A percentile compares a stretch with the other conserved stretches of the same genome.
phyloP scores from a whole-genome alignment of 169 alveolate genomes.

The Eimeria falciformis region DNA sequence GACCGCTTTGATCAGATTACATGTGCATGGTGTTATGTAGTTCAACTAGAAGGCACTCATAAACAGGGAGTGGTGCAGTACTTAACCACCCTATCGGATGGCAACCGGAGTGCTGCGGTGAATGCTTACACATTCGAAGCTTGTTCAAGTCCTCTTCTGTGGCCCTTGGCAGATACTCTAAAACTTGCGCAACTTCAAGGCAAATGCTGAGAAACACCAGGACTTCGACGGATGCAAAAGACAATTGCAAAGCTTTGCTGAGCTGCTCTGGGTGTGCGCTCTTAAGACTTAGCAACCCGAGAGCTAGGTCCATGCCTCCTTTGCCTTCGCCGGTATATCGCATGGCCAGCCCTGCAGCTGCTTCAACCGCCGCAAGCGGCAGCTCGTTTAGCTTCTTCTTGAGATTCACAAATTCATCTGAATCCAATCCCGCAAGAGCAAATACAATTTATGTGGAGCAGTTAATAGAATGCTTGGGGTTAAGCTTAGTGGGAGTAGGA shows the following conservation, averaged over 20 bases:
- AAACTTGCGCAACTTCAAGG: slow-evolving; percentile 48
- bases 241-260: slow-evolving; percentile 50
- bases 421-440: no score
- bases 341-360: slow-evolving; percentile 61
- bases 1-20: background rate
- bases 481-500: background rate
- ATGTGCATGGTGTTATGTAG: background rate
- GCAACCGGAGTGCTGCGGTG: background rate
- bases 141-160: slow-evolving; percentile 42
- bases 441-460: no score
- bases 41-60: background rate
- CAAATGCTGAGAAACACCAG: slow-evolving; percentile 36
- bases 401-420: slow-evolving; percentile 43
- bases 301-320: slow-evolving; percentile 59
- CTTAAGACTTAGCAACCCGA: slow-evolving; percentile 36
- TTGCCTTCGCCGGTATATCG: slow-evolving; percentile 62
- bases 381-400: slow-evolving; percentile 26
- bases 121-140: slow-evolving; percentile 36
- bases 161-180: slow-evolving; percentile 30
- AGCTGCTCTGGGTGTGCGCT: slow-evolving; percentile 43
- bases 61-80: background rate
- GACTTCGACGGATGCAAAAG: slow-evolving; percentile 36
- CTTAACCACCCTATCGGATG: no score
- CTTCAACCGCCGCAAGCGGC: slow-evolving; percentile 33
- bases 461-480: background rate